These are phyloP conservation scores for Neurospora sp. DNA, from an alignment of 2,329 filamentous ascomycete genomes.

Conservation along the genomic window DNA sequence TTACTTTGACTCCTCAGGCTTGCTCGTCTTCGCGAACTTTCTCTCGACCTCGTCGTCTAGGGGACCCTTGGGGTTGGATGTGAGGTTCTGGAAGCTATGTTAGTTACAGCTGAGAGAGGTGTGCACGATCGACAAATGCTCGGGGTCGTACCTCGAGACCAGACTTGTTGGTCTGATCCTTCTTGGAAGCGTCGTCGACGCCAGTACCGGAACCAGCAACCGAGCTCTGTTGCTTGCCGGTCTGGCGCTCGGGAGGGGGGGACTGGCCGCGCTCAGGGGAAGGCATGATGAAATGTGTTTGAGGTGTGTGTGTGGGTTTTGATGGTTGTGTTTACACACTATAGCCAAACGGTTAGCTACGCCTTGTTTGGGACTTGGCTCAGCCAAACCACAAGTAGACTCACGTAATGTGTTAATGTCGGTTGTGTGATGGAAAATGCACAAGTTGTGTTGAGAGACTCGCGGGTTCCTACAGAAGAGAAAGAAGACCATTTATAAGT, in stretches of 20 bases:
- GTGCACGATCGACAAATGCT: neutral
- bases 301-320: neutral
- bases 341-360: neutral
- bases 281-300: constrained; percentile 43
- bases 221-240: constrained; percentile 52
- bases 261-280: constrained; percentile 56
- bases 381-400: neutral
- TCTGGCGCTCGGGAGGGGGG: constrained; percentile 60
- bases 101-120: neutral
- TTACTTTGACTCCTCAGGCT: constrained; percentile 4
- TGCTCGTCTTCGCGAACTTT: constrained; percentile 46
- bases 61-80: constrained; percentile 56
- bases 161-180: constrained; percentile 40
- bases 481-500: neutral
- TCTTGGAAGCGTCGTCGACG: constrained; percentile 43
- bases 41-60: constrained; percentile 51
- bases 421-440: neutral
- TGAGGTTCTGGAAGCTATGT: constrained; percentile 31
- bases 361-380: neutral
- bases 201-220: constrained; percentile 48
- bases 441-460: neutral
- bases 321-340: neutral
- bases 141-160: constrained; percentile 36
- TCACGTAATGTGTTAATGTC: neutral
- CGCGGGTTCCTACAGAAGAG: neutral